phyloP scores from a whole-genome alignment of 2,329 filamentous ascomycete species.

The Tolypocladium paradoxum region DNA sequence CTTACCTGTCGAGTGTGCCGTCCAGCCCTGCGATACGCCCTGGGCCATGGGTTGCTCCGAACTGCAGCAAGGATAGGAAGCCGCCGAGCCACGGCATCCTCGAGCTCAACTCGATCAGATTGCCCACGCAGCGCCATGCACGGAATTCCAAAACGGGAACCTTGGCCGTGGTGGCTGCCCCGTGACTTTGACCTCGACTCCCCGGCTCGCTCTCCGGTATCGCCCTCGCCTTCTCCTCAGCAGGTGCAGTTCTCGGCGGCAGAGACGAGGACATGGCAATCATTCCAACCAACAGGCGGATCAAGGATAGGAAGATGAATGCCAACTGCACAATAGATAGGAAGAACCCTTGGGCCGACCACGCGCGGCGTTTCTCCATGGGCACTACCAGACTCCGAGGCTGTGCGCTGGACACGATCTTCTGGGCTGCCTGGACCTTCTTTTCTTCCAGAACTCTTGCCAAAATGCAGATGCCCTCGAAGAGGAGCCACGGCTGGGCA shows the following conservation, averaged over 20 bases:
- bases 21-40: slow-evolving; percentile 65
- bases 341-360: slow-evolving; percentile 38
- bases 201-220: background rate
- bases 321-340: slow-evolving; percentile 45
- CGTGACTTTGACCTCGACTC: background rate
- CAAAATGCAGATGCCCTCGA: slow-evolving; percentile 70
- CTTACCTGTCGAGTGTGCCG: slow-evolving; percentile 85
- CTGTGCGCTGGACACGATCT: slow-evolving; percentile 7
- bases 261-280: slow-evolving; percentile 58
- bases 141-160: slow-evolving; percentile 67
- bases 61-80: slow-evolving; percentile 63
- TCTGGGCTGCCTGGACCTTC: slow-evolving; percentile 10
- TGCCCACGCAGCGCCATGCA: slow-evolving; percentile 63
- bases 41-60: slow-evolving; percentile 61
- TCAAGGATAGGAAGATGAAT: slow-evolving; percentile 45
- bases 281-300: slow-evolving; percentile 55
- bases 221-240: background rate
- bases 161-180: slow-evolving; percentile 19
- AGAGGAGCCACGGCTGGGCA: slow-evolving; percentile 81
- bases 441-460: slow-evolving; percentile 29
- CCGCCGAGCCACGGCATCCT: slow-evolving; percentile 90
- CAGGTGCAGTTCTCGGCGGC: slow-evolving; percentile 35
- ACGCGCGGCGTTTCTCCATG: slow-evolving; percentile 13
- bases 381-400: background rate
- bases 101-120: slow-evolving; percentile 59